A percentile compares a stretch with the other conserved stretches of the same genome.
Conservation (phyloP, 1,284 basidiomycete species). For the Mixia osmundae region DNA sequence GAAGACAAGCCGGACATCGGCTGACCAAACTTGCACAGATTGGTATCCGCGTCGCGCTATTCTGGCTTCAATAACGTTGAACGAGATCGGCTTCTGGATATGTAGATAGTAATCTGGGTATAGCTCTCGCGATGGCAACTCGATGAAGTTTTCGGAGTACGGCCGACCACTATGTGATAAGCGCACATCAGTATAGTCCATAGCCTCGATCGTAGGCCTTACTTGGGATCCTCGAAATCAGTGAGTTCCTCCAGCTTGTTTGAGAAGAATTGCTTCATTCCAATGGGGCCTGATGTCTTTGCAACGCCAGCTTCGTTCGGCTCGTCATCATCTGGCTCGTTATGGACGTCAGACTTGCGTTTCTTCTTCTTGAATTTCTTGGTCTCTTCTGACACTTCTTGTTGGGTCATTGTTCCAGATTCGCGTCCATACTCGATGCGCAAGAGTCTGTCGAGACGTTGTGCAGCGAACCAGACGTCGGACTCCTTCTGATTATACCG, state of each 20-base stretch:
- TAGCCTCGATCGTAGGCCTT: background rate
- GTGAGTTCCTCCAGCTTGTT: slow-evolving; percentile 12
- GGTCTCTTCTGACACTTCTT: slow-evolving; percentile 3
- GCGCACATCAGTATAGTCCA: too few species aligned
- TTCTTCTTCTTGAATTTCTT: background rate
- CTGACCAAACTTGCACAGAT: slow-evolving; percentile 11
- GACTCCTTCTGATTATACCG: slow-evolving; percentile 5
- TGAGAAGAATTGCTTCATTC: slow-evolving; percentile 14
- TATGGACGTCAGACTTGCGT: slow-evolving; percentile 8
- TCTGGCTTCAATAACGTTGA: slow-evolving; percentile 12
- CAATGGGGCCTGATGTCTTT: too few species aligned
- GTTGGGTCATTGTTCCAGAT: slow-evolving; percentile 2
- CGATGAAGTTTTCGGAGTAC: slow-evolving; percentile 13
- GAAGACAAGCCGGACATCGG: slow-evolving; percentile 16
- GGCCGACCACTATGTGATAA: slow-evolving; percentile 10
- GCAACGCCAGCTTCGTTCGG: too few species aligned
- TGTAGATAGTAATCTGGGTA: slow-evolving; percentile 17
- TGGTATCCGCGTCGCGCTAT: slow-evolving; percentile 12
- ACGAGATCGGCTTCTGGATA: slow-evolving; percentile 12
- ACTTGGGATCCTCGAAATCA: slow-evolving; percentile 9
- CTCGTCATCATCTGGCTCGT: too few species aligned
- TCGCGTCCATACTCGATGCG: too few species aligned
- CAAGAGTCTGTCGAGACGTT: slow-evolving; percentile 5
- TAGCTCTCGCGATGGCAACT: slow-evolving; percentile 11
- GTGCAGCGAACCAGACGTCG: slow-evolving; percentile 4